Percentiles rank a stretch among this genome's conserved stretches.
Evolutionary conservation across 768 basidiomycete species (phyloP).

Genomic region (Suillus clintonianus): DNA sequence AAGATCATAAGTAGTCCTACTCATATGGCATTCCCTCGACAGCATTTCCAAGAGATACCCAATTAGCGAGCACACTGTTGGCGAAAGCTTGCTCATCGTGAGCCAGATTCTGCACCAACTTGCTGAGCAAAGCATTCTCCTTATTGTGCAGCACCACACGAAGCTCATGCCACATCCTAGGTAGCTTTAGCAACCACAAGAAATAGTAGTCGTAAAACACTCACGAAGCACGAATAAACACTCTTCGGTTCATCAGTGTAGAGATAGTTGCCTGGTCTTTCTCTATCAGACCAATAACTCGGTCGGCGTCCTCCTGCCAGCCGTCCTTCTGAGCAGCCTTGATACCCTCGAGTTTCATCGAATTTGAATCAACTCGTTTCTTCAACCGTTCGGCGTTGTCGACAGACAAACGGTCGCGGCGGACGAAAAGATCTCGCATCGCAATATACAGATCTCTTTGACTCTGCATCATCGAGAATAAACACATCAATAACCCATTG

Average conservation of each 20-base stretch:
- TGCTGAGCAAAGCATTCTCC: conserved; percentile 80
- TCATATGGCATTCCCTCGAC: conserved; percentile 88
- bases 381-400: conserved; percentile 88
- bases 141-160: conserved; percentile 89
- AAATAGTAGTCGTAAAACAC: conserved; percentile 19
- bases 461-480: conserved; percentile 39
- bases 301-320: conserved; percentile 87
- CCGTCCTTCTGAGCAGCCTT: conserved; percentile 73
- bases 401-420: conserved; percentile 85
- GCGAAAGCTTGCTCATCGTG: conserved; percentile 72
- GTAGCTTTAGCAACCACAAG: conserved; percentile 5
- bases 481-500: conserved; percentile 9
- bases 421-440: conserved; percentile 81
- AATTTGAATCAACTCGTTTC: conserved; percentile 79
- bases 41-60: conserved; percentile 70
- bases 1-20: conserved; percentile 35
- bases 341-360: conserved; percentile 74
- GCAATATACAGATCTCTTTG: conserved; percentile 88
- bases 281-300: conserved; percentile 69
- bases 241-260: conserved; percentile 70
- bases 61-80: conserved; percentile 64
- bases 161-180: conserved; percentile 94
- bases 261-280: conserved; percentile 84
- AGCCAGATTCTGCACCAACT: conserved; percentile 71
- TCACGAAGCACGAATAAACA: conserved; percentile 87